A percentile compares a stretch with the other conserved stretches of the same genome.
These are phyloP conservation scores for Botrytis pseudocinerea DNA, from an alignment of 2,329 filamentous ascomycete genomes.

Conservation along the genomic window DNA sequence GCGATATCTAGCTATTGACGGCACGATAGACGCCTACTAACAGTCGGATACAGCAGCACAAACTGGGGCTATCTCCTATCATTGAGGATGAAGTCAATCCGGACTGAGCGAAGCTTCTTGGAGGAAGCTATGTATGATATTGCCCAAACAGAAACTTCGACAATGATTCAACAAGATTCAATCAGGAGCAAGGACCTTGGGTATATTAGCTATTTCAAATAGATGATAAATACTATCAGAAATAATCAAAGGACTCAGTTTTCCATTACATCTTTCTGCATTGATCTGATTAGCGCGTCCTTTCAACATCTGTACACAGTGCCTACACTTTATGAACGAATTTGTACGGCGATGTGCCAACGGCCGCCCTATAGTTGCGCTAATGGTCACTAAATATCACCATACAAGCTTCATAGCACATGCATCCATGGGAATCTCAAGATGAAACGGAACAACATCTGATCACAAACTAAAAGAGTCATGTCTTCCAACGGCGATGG, in stretches of 20 bases:
- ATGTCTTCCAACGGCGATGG: slow-evolving; percentile 25
- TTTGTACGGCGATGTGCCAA: background rate
- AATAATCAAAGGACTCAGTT: background rate
- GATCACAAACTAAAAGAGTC: slow-evolving; percentile 13
- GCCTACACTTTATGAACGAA: background rate
- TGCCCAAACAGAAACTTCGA: background rate
- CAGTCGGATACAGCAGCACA: background rate
- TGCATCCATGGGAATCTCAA: slow-evolving; percentile 9
- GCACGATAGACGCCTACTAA: background rate
- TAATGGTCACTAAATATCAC: slow-evolving; percentile 13
- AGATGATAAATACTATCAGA: background rate
- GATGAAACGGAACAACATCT: slow-evolving; percentile 2
- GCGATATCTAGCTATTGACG: background rate
- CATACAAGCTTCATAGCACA: slow-evolving; percentile 39
- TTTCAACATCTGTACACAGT: background rate
- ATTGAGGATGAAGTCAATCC: background rate
- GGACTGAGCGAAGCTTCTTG: slow-evolving; percentile 1
- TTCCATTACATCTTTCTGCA: background rate
- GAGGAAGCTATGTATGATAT: background rate
- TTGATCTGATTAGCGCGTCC: no score
- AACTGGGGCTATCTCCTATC: background rate
- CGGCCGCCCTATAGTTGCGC: slow-evolving; percentile 19
- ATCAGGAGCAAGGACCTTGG: background rate
- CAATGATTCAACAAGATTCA: background rate
- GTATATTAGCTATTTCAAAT: background rate